Conservation (phyloP, 805 yeast species). For the Starmerella kuoi region DNA sequence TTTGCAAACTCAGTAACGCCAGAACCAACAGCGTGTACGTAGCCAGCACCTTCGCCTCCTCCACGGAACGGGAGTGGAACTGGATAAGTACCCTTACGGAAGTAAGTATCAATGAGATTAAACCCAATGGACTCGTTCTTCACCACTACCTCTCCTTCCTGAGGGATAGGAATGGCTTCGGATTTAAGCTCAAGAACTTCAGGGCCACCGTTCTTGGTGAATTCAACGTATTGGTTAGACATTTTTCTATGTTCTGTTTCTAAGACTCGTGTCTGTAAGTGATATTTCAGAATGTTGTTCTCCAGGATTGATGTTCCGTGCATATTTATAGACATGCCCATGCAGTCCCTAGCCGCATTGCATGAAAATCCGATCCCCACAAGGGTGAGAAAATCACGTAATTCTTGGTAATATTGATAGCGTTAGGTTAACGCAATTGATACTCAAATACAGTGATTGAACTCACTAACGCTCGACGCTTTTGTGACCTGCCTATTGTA, state of each 20-base stretch:
- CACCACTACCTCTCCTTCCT: conserved; percentile 48
- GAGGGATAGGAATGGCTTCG: conserved; percentile 27
- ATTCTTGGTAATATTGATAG: no score
- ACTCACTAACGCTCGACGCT: no score
- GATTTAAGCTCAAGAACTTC: conserved; percentile 41
- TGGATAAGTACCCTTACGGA: conserved; percentile 68
- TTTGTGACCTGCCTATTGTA: no score
- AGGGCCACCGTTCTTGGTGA: conserved; percentile 42
- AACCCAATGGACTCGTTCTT: conserved; percentile 69
- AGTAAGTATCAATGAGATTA: conserved; percentile 73
- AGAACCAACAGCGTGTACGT: conserved; percentile 38
- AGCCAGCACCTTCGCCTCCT: conserved; percentile 46
- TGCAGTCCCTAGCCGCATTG: no score
- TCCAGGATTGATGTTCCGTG: no score
- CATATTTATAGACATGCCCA: no score
- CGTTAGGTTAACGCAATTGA: no score
- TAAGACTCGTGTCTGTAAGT: no score
- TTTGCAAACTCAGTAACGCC: conserved; percentile 36
- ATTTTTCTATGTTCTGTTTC: neutral
- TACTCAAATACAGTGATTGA: no score
- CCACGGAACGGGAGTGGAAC: conserved; percentile 54
- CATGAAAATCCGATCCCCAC: no score
- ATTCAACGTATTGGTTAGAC: conserved; percentile 24
- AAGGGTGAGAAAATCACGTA: no score
- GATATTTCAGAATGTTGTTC: no score